Conservation (phyloP, 768 basidiomycete genomes). For the Mycena filopes region DNA sequence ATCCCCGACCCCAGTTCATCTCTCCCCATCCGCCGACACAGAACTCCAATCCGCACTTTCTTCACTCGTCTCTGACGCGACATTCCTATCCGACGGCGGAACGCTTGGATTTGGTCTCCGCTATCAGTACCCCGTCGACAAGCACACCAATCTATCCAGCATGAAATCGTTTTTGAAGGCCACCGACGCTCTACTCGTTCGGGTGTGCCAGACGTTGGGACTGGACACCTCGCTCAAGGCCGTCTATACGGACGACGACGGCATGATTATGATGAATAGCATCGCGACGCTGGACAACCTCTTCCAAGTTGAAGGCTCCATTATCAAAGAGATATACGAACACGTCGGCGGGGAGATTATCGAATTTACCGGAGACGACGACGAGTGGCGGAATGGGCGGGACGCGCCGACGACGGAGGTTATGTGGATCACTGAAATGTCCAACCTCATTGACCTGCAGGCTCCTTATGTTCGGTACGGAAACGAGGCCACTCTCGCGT, state of each 20-base stretch:
- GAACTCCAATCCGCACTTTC: conserved; percentile 24
- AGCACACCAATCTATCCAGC: background rate
- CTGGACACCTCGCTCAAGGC: conserved; percentile 35
- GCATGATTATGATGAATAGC: background rate
- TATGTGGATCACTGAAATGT: conserved; percentile 30
- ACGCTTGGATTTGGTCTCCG: conserved; percentile 51
- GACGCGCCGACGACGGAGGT: conserved; percentile 12
- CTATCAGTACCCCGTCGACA: conserved; percentile 47
- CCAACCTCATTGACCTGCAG: conserved; percentile 13
- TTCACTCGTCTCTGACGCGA: conserved; percentile 42
- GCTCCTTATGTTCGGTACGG: conserved; percentile 38
- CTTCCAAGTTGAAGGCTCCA: background rate
- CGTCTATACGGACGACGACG: conserved; percentile 10
- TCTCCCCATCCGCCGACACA: background rate
- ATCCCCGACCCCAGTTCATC: background rate
- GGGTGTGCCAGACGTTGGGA: conserved; percentile 33
- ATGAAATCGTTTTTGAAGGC: conserved; percentile 41
- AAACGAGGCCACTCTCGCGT: conserved; percentile 35
- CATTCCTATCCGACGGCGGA: conserved; percentile 52
- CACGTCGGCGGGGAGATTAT: background rate
- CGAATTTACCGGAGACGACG: background rate
- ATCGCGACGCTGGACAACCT: background rate
- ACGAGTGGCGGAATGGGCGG: background rate
- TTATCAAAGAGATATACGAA: background rate
- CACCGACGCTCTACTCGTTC: conserved; percentile 38